Percentiles rank a stretch among this genome's conserved stretches.
Conservation (phyloP, 2,329 filamentous ascomycete genomes). For the Fusarium sterilihyphosum region DNA sequence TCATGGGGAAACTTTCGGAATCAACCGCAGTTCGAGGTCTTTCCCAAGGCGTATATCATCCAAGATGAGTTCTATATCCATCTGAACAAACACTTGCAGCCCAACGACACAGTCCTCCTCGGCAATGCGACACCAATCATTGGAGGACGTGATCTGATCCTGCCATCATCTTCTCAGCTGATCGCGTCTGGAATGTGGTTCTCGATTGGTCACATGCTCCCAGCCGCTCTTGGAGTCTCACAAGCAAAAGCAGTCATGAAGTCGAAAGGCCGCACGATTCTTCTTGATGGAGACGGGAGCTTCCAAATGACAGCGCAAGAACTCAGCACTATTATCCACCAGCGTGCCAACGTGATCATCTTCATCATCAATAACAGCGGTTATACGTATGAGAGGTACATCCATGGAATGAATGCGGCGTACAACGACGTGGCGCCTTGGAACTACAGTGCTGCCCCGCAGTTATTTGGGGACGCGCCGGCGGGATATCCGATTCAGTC, state of each 20-base stretch:
- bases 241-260: neutral
- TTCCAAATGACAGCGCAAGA: slow-evolving; percentile 18
- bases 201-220: slow-evolving; percentile 13
- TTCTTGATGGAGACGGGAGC: slow-evolving; percentile 7
- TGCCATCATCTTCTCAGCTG: neutral
- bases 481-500: neutral
- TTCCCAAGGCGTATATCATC: neutral
- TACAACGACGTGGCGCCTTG: slow-evolving; percentile 16
- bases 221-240: neutral
- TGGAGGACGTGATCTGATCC: neutral
- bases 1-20: neutral
- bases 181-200: slow-evolving; percentile 25
- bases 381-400: slow-evolving; percentile 1
- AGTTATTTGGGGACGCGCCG: neutral
- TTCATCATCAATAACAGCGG: slow-evolving; percentile 5
- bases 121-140: slow-evolving; percentile 19
- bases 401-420: slow-evolving; percentile 3
- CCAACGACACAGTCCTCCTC: neutral
- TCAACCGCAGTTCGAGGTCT: neutral
- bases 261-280: neutral
- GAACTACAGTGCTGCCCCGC: neutral
- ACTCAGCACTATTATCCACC: slow-evolving; percentile 12
- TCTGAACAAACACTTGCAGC: neutral
- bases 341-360: neutral
- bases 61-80: slow-evolving; percentile 9